phyloP scores from a whole-genome alignment of 2,329 filamentous ascomycete genomes.

The Colletotrichum godetiae region DNA sequence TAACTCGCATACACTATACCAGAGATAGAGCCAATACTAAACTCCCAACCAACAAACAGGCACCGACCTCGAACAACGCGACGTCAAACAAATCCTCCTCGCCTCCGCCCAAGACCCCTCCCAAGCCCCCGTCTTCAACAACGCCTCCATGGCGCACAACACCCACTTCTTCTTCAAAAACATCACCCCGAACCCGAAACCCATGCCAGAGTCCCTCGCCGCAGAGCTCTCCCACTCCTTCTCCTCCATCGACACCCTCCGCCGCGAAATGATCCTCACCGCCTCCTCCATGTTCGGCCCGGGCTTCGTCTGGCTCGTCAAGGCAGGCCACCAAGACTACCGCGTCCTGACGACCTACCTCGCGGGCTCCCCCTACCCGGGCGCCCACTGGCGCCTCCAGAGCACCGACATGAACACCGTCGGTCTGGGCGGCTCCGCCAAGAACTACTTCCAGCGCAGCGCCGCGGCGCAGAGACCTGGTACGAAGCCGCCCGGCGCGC shows the following conservation, averaged over 20 bases:
- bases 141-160: conserved; percentile 96
- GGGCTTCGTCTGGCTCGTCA: conserved; percentile 96
- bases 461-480: conserved; percentile 39
- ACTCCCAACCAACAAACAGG: conserved; percentile 54
- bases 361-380: conserved; percentile 87
- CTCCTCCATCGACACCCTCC: conserved; percentile 84
- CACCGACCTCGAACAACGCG: conserved; percentile 70
- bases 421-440: conserved; percentile 51
- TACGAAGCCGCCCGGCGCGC: conserved; percentile 71
- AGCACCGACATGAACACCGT: conserved; percentile 76
- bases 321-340: conserved; percentile 59
- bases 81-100: conserved; percentile 76
- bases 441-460: conserved; percentile 53
- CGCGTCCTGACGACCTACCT: conserved; percentile 90
- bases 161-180: conserved; percentile 84
- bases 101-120: conserved; percentile 82
- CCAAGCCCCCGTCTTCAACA: conserved; percentile 88
- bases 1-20: background rate
- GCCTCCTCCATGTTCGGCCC: conserved; percentile 95
- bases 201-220: conserved; percentile 68
- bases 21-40: background rate
- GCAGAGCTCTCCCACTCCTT: conserved; percentile 76
- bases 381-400: conserved; percentile 83
- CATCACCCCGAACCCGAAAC: conserved; percentile 53
- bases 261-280: conserved; percentile 81